These are phyloP conservation scores for Cymbomonas tetramitiformis DNA, from an alignment of 139 green algal genomes.

Conservation along the genomic window DNA sequence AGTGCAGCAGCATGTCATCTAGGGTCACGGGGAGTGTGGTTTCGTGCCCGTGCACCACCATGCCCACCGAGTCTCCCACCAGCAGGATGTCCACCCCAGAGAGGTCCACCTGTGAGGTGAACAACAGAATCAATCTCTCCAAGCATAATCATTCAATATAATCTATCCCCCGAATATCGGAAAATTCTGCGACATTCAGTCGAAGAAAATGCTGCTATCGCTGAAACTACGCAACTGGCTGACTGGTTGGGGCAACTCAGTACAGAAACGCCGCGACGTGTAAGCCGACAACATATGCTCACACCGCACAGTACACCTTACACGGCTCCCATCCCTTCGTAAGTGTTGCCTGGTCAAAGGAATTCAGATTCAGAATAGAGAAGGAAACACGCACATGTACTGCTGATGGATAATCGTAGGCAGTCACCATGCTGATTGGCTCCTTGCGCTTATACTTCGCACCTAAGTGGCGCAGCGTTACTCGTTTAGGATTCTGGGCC, in stretches of 20 bases:
- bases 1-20: conserved; percentile 92
- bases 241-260: too few relatives aligned
- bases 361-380: neutral
- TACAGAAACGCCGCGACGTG: neutral
- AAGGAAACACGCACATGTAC: conserved; percentile 55
- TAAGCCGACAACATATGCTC: too few relatives aligned
- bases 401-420: conserved; percentile 97
- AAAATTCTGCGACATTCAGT: too few relatives aligned
- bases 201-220: too few relatives aligned
- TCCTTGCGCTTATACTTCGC: conserved; percentile 60
- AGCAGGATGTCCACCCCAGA: conserved; percentile 83
- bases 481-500: conserved; percentile 31
- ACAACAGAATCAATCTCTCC: neutral
- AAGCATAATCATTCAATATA: too few relatives aligned
- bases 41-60: conserved; percentile 98
- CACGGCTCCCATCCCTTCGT: too few relatives aligned
- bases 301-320: too few relatives aligned
- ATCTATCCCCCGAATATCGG: too few relatives aligned
- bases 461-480: conserved; percentile 68
- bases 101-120: conserved; percentile 55
- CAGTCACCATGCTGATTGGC: conserved; percentile 83
- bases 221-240: too few relatives aligned
- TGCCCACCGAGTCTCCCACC: conserved; percentile 84
- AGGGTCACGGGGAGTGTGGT: conserved; percentile 91
- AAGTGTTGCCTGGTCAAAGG: too few relatives aligned